Percentiles rank a stretch among this genome's conserved stretches.
These are phyloP conservation scores for Chrysanthemum makinoi DNA, from an alignment of 129 eudicot genomes.

Conservation along the genomic window DNA sequence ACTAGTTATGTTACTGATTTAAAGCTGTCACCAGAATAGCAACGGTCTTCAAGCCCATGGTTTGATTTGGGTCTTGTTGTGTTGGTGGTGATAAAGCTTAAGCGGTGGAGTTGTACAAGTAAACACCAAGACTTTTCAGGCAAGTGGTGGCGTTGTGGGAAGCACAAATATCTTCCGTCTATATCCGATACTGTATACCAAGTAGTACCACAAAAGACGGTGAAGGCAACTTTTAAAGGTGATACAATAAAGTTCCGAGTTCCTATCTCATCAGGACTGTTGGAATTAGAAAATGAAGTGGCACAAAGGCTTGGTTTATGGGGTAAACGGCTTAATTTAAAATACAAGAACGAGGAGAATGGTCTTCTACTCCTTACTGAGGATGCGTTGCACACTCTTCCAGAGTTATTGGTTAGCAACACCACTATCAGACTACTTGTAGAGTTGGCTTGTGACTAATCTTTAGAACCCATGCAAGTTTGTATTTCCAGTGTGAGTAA, in stretches of 20 bases:
- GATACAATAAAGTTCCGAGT: conserved; percentile 9
- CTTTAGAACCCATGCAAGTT: neutral
- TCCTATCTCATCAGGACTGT: conserved; percentile 6
- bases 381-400: neutral
- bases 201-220: neutral
- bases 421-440: neutral
- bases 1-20: neutral
- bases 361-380: neutral
- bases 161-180: neutral
- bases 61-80: neutral
- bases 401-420: neutral
- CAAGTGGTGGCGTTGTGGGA: no score
- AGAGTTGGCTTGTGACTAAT: neutral
- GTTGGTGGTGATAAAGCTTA: no score
- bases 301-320: conserved; percentile 2
- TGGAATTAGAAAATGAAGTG: conserved; percentile 19
- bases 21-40: neutral
- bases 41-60: neutral
- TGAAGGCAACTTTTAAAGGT: neutral
- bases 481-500: no score
- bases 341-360: conserved; percentile 10
- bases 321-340: neutral
- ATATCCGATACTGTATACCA: neutral
- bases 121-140: no score
- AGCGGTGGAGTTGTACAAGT: no score